Conservation (phyloP, 345 rosid genomes). For the Populus alba region DNA sequence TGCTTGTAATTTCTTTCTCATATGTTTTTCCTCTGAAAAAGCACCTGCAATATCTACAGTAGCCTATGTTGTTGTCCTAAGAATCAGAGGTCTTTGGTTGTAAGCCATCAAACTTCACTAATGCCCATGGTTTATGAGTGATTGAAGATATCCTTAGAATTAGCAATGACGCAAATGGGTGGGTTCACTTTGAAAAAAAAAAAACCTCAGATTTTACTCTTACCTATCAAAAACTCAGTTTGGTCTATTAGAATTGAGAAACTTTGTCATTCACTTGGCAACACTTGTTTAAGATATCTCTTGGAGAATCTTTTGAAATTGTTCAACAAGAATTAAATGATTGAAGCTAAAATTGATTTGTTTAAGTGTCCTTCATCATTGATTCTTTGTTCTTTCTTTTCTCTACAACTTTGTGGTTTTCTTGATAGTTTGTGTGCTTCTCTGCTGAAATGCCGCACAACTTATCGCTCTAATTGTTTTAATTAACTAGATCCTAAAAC, state of each 20-base stretch:
- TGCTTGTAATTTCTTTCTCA: background rate
- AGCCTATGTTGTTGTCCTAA: background rate
- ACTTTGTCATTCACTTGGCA: background rate
- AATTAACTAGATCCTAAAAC: background rate
- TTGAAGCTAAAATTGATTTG: background rate
- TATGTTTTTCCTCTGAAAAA: background rate
- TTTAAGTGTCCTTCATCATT: background rate
- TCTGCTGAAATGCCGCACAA: background rate
- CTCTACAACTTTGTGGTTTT: background rate
- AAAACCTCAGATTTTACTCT: background rate
- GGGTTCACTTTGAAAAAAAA: background rate
- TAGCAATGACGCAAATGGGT: background rate
- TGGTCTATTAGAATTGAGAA: background rate
- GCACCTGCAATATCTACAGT: background rate
- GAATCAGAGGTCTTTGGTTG: background rate
- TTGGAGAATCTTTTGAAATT: background rate
- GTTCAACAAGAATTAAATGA: background rate
- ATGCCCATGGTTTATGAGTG: background rate
- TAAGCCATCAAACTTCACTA: background rate
- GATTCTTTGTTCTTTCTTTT: background rate
- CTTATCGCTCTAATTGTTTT: background rate
- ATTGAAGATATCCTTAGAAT: background rate
- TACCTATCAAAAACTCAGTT: background rate
- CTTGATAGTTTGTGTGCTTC: background rate
- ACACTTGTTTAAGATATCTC: background rate